A percentile compares a stretch with the other conserved stretches of the same genome.
phyloP scores from a whole-genome alignment of 139 green algal species.

The Axilococcus clingmanii region DNA sequence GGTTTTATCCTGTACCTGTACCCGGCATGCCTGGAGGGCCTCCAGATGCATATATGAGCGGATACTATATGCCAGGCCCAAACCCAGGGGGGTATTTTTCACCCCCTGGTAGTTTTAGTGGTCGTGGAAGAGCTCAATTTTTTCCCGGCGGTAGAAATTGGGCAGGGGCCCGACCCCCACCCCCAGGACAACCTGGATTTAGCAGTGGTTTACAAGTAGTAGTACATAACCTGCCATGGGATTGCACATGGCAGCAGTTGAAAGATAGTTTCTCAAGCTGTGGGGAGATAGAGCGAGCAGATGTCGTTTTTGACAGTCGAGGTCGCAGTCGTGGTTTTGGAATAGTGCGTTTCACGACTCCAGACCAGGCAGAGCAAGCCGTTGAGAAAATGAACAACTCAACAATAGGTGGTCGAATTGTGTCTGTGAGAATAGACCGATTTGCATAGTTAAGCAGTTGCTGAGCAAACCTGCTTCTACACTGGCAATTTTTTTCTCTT shows the following conservation, averaged over 20 bases:
- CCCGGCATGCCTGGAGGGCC: neutral
- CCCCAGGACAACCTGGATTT: slow-evolving; percentile 42
- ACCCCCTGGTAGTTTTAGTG: neutral
- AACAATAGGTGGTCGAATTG: slow-evolving; percentile 64
- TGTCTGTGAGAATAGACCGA: slow-evolving; percentile 76
- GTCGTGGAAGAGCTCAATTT: slow-evolving; percentile 18
- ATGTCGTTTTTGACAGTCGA: slow-evolving; percentile 69
- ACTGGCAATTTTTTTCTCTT: too few species aligned
- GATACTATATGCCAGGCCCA: slow-evolving; percentile 1
- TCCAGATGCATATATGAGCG: slow-evolving; percentile 11
- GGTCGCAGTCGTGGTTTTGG: slow-evolving; percentile 77
- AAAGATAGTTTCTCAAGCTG: slow-evolving; percentile 62
- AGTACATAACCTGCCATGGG: slow-evolving; percentile 87
- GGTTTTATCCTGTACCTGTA: slow-evolving; percentile 2
- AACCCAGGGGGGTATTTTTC: neutral
- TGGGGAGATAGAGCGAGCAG: slow-evolving; percentile 60
- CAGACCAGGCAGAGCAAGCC: slow-evolving; percentile 51
- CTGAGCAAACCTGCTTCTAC: too few species aligned
- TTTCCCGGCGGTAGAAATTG: slow-evolving; percentile 30
- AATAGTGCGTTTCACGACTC: slow-evolving; percentile 60
- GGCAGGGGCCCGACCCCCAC: slow-evolving; percentile 32
- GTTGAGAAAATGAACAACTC: slow-evolving; percentile 72
- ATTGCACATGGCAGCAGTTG: slow-evolving; percentile 76
- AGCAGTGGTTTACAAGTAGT: slow-evolving; percentile 72
- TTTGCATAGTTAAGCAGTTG: too few species aligned